A percentile compares a stretch with the other conserved stretches of the same genome.
These are phyloP conservation scores for Chaetomiaceae sp. DNA, from an alignment of 2,329 filamentous ascomycete genomes.

Conservation along the genomic window DNA sequence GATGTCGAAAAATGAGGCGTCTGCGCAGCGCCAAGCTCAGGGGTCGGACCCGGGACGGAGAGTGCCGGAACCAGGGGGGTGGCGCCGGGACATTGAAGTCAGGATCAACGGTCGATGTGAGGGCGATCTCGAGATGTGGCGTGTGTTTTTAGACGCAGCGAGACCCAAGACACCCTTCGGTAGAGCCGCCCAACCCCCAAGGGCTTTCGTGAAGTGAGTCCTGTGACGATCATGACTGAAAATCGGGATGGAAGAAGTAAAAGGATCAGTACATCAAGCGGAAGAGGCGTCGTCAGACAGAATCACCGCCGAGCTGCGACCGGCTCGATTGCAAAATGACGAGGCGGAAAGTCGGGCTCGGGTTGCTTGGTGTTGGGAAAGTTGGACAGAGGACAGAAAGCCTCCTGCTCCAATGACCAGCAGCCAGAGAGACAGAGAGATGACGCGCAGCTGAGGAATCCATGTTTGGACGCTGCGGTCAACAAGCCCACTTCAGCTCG, in stretches of 20 bases:
- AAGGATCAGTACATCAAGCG: neutral
- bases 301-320: neutral
- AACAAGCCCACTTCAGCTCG: conserved; percentile 7
- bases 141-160: conserved; percentile 5
- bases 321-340: too few relatives aligned
- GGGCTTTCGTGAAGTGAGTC: neutral
- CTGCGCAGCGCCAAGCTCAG: neutral
- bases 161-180: conserved; percentile 4
- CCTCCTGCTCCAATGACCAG: too few relatives aligned
- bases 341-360: too few relatives aligned
- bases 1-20: neutral
- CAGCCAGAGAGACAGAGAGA: too few relatives aligned
- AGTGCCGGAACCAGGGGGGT: neutral
- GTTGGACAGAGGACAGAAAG: too few relatives aligned
- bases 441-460: neutral
- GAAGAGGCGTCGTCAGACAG: conserved; percentile 1
- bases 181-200: conserved; percentile 6
- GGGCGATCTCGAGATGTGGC: conserved; percentile 10
- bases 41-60: conserved; percentile 1
- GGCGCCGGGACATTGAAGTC: neutral
- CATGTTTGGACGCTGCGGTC: neutral
- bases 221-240: conserved; percentile 11
- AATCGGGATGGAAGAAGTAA: neutral
- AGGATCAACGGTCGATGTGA: conserved; percentile 1
- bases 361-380: too few relatives aligned